These are phyloP conservation scores for Nidularia pulvinata DNA, from an alignment of 768 basidiomycete species.

Conservation along the genomic window DNA sequence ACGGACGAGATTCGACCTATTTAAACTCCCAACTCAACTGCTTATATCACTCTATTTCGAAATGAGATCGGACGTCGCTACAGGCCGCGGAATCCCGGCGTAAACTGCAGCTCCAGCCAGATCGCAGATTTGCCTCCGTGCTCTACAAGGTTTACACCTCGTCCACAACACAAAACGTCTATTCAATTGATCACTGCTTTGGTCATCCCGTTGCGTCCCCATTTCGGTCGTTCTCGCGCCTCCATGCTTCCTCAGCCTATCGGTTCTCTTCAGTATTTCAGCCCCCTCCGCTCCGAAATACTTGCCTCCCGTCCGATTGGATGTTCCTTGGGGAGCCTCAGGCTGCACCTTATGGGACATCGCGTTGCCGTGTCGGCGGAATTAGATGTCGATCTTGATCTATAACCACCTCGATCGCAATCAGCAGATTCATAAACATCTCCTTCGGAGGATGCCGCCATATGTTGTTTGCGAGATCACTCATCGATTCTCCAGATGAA, in stretches of 20 bases:
- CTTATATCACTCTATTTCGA: too few species aligned
- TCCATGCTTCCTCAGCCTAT: slow-evolving; percentile 31
- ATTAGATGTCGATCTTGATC: slow-evolving; percentile 32
- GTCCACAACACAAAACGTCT: slow-evolving; percentile 6
- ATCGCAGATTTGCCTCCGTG: slow-evolving; percentile 28
- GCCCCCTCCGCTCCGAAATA: slow-evolving; percentile 44
- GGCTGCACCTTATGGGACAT: slow-evolving; percentile 34
- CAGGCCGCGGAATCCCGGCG: slow-evolving; percentile 23
- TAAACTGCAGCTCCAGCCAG: slow-evolving; percentile 4
- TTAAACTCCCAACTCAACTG: too few species aligned
- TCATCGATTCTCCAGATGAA: not conserved
- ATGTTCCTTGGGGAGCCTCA: slow-evolving; percentile 8
- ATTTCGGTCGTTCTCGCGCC: slow-evolving; percentile 26
- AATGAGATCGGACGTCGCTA: too few species aligned
- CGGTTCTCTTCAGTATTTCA: slow-evolving; percentile 35
- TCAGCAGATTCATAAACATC: not conserved
- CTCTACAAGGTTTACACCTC: not conserved
- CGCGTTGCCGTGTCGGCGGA: slow-evolving; percentile 44
- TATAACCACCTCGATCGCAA: slow-evolving; percentile 9
- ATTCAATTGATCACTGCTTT: slow-evolving; percentile 9
- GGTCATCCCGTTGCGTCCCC: not conserved
- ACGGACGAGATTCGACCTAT: too few species aligned
- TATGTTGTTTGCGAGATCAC: not conserved
- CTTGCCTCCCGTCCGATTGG: slow-evolving; percentile 48
- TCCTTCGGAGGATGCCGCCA: not conserved